Base-by-base conservation (phyloP, 495 filamentous ascomycete species). In the Penicillium canescens region DNA sequence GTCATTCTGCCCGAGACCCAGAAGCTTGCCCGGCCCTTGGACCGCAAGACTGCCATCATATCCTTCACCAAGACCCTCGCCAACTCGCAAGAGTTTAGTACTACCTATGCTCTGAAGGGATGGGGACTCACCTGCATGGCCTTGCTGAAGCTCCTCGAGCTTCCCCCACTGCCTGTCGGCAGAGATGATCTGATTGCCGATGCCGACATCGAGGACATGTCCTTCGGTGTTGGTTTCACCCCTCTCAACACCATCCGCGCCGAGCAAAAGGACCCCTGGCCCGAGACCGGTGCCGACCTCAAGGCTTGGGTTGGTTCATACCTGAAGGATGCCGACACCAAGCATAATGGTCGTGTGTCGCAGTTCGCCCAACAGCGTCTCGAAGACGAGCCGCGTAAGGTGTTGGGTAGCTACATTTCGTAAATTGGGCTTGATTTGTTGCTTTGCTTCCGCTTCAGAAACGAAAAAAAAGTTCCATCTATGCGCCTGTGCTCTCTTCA, bases 201-300 rank as follows among this genome's bases (percentile, higher is more conserved):
- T 61, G 85, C 88, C 9, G 94, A 98, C 60, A 87, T 94, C 41
- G 94, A 98, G 57, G 93, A 98, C 66, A 83, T 96, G 63, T 85
- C 88, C 45, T 99, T 98, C 61, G 95, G 93, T 10, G 84, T 96
- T 39, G 91, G 91, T 1, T 99, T 95, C 72, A 97, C 94, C 2
- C 82, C 87, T 37, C 79, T 99, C 50, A 92, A 89, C 67, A 97
- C 94, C 1, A 91, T 92, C 70, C 89, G 87, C 67, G 82, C 83
- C 45, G 65, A 71, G 31, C 61, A 78, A 8, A 78, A 76, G 49
- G 92, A 96, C 64, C 85, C 88, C 16, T 96, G 86, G 81, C 88
- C 92, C 31, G 86, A 95, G 48, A 86, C 93, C 8, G 75, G 75
- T 8, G 76, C 76, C 8, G 88, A 95, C 65, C 82, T 95, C 14